These are phyloP conservation scores for Neonectria magnoliae DNA, from an alignment of 2,329 filamentous ascomycete species.

Conservation along the genomic window DNA sequence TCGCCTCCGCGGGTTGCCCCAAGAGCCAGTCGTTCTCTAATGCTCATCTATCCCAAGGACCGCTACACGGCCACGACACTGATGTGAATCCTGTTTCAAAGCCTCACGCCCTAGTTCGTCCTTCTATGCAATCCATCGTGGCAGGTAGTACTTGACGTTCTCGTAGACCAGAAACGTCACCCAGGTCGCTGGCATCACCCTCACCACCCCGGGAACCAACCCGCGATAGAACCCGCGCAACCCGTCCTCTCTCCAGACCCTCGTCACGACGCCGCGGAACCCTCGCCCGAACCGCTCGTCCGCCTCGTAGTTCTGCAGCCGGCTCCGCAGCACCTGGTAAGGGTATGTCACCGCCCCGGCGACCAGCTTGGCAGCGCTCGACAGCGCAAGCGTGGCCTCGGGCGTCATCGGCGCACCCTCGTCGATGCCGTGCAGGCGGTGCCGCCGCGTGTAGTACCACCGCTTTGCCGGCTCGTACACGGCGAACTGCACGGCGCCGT, in stretches of 20 bases:
- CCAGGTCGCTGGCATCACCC: constrained; percentile 94
- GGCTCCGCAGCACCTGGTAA: constrained; percentile 89
- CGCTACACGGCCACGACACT: neutral
- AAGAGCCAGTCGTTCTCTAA: neutral
- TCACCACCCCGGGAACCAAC: constrained; percentile 85
- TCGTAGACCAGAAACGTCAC: constrained; percentile 98
- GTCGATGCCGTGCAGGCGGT: constrained; percentile 30
- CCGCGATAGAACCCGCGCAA: constrained; percentile 90
- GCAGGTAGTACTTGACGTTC: constrained; percentile 82
- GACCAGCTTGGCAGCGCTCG: constrained; percentile 83
- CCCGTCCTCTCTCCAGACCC: constrained; percentile 84
- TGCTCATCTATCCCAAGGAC: neutral
- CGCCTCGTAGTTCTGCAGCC: constrained; percentile 90
- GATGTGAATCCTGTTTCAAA: neutral
- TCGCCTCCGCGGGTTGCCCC: neutral
- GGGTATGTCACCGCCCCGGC: constrained; percentile 93
- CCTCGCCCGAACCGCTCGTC: constrained; percentile 78
- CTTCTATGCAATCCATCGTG: constrained; percentile 49
- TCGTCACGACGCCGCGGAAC: constrained; percentile 72
- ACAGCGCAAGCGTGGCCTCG: constrained; percentile 82
- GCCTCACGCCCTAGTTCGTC: constrained; percentile 3
- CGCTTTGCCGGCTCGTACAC: constrained; percentile 82
- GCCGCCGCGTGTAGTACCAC: constrained; percentile 62
- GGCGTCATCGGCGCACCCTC: constrained; percentile 63
- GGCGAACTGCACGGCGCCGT: constrained; percentile 95